Base-by-base conservation (phyloP, 2,329 filamentous ascomycete genomes). In the Beauveria rudraprayagi region DNA sequence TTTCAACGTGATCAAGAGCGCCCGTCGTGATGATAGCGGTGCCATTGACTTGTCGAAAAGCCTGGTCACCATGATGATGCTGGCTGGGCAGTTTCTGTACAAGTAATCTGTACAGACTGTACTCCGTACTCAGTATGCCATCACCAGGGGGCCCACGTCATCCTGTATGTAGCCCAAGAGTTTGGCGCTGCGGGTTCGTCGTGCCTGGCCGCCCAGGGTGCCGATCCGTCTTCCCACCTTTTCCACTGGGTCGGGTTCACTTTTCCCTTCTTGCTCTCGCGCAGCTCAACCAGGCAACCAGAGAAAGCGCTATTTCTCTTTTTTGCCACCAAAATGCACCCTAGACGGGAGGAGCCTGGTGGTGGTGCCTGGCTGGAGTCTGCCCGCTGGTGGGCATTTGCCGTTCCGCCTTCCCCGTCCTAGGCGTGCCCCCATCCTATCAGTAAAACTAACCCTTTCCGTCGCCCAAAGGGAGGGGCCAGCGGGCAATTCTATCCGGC, bases 201-300 rank as follows among this genome's bases (percentile, higher is more conserved):
- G 30, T 34, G 48, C 57, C 48, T 26, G 40, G 17, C 16, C 53
- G 30, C 10, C 30, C 11, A 34, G 50, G 50, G 50, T 48, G 55
- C 24, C 55, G 56, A 54, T 62, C 56, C 50, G 61, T 53, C 44
- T 34, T 59, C 52, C 61, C 61, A 60, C 30, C 30, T 34, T 34
- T 14, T 9, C 30, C 30, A 34, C 30, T 28, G 51, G 56, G 46
- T 46, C 56, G 56, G 56, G 50, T 56, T 59, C 51, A 28, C 51
- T 26, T 55, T 55, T 62, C 55, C 47, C 54, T 34, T 60, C 46
- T 34, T 22, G 34, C 9, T 2, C 44, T 37, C 22, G 19, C 34
- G 41, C 53, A 44, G 34, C 40, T 26, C 22, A 30, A 26, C 11
- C 22, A 26, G 19, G 30, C 22, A 30, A 26, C 11, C 22, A 26